phyloP scores from a whole-genome alignment of 2,329 filamentous ascomycete species.

The Ceratocystiopsis minuta region DNA sequence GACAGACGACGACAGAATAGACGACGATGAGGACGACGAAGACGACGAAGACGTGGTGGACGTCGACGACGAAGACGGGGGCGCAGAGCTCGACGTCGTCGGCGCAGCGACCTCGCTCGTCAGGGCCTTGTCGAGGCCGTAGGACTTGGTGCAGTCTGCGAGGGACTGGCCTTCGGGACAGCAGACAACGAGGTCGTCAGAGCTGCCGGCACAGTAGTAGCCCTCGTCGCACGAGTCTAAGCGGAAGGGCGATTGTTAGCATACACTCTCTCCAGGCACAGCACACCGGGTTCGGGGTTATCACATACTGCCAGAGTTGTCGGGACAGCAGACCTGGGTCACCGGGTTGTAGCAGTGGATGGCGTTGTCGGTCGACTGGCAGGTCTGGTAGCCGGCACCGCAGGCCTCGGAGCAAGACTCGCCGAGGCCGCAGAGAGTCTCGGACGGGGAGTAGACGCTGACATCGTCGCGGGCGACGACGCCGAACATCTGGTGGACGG shows the following conservation, averaged over 20 bases:
- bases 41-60: conserved; percentile 13
- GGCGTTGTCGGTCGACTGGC: conserved; percentile 27
- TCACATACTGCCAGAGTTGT: conserved; percentile 36
- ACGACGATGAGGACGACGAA: conserved; percentile 8
- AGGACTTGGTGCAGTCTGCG: conserved; percentile 32
- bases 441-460: conserved; percentile 29
- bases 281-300: neutral
- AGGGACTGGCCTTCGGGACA: conserved; percentile 39
- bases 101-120: conserved; percentile 25
- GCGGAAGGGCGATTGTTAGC: neutral
- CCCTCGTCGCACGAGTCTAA: conserved; percentile 42
- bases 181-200: conserved; percentile 37
- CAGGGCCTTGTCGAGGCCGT: conserved; percentile 29
- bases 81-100: conserved; percentile 15
- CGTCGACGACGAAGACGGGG: conserved; percentile 9
- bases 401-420: conserved; percentile 37
- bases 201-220: conserved; percentile 39
- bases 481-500: conserved; percentile 20
- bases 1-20: conserved; percentile 3
- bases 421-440: conserved; percentile 29
- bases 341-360: conserved; percentile 41
- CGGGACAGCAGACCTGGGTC: conserved; percentile 37
- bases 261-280: neutral
- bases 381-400: conserved; percentile 30
- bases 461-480: conserved; percentile 24